Evolutionary conservation across 352 stramenopile genomes (phyloP), one percentile per base, ranked within the genome.

Genomic region (Globisporangium cystogenes): DNA sequence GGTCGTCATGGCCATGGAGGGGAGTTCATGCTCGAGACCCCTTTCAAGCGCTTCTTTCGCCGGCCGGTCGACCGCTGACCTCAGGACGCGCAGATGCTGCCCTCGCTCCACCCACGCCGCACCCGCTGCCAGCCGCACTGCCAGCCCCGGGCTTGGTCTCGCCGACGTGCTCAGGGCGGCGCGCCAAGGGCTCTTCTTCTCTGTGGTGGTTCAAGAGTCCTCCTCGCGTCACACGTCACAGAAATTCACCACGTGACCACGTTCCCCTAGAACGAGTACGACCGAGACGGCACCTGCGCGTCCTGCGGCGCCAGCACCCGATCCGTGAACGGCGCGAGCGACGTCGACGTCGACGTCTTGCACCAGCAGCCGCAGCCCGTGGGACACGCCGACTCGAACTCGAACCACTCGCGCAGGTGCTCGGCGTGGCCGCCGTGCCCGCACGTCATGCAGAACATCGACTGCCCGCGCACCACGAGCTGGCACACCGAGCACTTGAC

Each of bases 11-110:
- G 97, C 97, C 42, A 98, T 99, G 74, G 97, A 99, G 77, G 97
- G 72, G 98, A 99, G 79, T 99, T 99, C 82, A 97, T 92, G 53
- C 98, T 99, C 72, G 97, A 99, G 77, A 99, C 99, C 79, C 97
- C 98, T n/a, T n/a, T n/a, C n/a, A n/a, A n/a, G n/a, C n/a, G n/a
- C n/a, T n/a, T n/a, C n/a, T n/a, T n/a, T n/a, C n/a, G n/a, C n/a
- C n/a, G n/a, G n/a, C n/a, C n/a, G n/a, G n/a, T n/a, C n/a, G n/a
- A n/a, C n/a, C n/a, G n/a, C n/a, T n/a, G n/a, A n/a, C n/a, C n/a
- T n/a, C n/a, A n/a, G n/a, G n/a, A n/a, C n/a, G n/a, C n/a, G n/a
- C n/a, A n/a, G n/a, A n/a, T n/a, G n/a, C n/a, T n/a, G n/a, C n/a
- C n/a, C n/a, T n/a, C n/a, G n/a, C n/a, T n/a, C n/a, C n/a, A n/a